phyloP scores from a whole-genome alignment of 2,329 filamentous ascomycete species.

The Seiridium cupressi region DNA sequence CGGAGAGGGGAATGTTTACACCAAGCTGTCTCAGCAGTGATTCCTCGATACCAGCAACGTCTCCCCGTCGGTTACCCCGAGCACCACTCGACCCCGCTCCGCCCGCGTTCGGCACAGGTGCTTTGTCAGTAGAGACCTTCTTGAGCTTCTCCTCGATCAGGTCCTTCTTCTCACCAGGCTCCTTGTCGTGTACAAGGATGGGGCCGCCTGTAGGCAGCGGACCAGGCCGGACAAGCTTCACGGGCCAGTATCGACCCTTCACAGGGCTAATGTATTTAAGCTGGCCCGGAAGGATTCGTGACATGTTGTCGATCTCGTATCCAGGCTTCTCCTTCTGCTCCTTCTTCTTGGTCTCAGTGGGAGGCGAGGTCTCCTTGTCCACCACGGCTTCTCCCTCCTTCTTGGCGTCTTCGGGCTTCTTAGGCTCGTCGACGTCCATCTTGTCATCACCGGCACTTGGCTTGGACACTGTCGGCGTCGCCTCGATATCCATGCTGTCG shows the following conservation, averaged over 20 bases:
- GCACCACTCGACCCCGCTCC: conserved; percentile 22
- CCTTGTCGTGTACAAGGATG: conserved; percentile 83
- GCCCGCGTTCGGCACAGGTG: conserved; percentile 49
- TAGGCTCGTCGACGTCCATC: conserved; percentile 76
- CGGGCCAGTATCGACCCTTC: conserved; percentile 85
- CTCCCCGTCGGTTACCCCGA: conserved; percentile 20
- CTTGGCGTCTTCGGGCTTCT: conserved; percentile 51
- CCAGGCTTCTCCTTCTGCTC: conserved; percentile 94
- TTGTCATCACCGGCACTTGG: conserved; percentile 60
- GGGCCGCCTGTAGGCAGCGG: conserved; percentile 85
- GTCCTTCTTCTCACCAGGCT: conserved; percentile 73
- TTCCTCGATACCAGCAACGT: conserved; percentile 27
- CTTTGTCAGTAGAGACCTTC: conserved; percentile 67
- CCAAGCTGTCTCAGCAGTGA: conserved; percentile 24
- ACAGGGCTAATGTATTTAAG: conserved; percentile 95
- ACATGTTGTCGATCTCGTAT: conserved; percentile 97
- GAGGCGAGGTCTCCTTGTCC: conserved; percentile 30
- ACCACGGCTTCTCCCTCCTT: conserved; percentile 47
- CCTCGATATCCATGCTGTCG: conserved; percentile 95
- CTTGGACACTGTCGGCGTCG: conserved; percentile 65
- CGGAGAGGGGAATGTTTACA: conserved; percentile 24
- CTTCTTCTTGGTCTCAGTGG: conserved; percentile 77
- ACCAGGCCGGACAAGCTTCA: conserved; percentile 50
- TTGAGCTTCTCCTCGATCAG: conserved; percentile 91
- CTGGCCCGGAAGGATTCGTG: conserved; percentile 84